These are phyloP conservation scores for Gossypium schwendimanii DNA, from an alignment of 441 rosid species.

Conservation along the genomic window DNA sequence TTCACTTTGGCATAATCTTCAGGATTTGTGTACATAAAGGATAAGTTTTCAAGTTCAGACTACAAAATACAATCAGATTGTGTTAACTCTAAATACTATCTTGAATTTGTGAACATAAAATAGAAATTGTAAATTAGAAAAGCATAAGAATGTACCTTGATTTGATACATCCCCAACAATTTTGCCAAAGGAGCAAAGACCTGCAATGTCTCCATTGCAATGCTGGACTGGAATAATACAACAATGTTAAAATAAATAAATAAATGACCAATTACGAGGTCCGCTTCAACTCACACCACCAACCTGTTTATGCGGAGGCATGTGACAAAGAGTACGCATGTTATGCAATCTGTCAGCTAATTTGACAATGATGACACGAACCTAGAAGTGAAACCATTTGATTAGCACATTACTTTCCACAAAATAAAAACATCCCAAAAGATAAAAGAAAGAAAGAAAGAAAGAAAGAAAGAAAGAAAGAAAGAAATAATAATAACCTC, in stretches of 20 bases:
- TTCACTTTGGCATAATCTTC: slow-evolving; percentile 78
- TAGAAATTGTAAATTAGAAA: not conserved
- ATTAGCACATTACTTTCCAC: not conserved
- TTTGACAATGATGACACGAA: slow-evolving; percentile 96
- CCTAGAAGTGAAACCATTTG: slow-evolving; percentile 37
- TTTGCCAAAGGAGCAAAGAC: slow-evolving; percentile 96
- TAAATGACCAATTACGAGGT: slow-evolving; percentile 12
- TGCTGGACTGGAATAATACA: slow-evolving; percentile 67
- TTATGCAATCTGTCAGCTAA: slow-evolving; percentile 96
- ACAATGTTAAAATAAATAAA: slow-evolving; percentile 16
- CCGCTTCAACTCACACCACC: slow-evolving; percentile 11
- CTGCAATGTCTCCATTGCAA: slow-evolving; percentile 89
- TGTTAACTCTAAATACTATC: slow-evolving; percentile 4
- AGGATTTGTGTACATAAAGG: slow-evolving; percentile 88
- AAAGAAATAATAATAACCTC: slow-evolving; percentile 41
- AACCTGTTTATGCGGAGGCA: slow-evolving; percentile 99
- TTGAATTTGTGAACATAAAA: not conserved
- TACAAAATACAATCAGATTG: slow-evolving; percentile 30
- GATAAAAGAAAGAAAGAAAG: not conserved
- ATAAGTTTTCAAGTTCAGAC: slow-evolving; percentile 93
- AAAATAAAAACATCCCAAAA: not conserved
- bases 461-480: slow-evolving; percentile 28
- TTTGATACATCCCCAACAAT: slow-evolving; percentile 90
- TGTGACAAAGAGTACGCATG: slow-evolving; percentile 88
- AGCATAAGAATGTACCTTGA: slow-evolving; percentile 50